These are phyloP conservation scores for Neurospora pannonica DNA, from an alignment of 495 filamentous ascomycete species.

Conservation along the genomic window DNA sequence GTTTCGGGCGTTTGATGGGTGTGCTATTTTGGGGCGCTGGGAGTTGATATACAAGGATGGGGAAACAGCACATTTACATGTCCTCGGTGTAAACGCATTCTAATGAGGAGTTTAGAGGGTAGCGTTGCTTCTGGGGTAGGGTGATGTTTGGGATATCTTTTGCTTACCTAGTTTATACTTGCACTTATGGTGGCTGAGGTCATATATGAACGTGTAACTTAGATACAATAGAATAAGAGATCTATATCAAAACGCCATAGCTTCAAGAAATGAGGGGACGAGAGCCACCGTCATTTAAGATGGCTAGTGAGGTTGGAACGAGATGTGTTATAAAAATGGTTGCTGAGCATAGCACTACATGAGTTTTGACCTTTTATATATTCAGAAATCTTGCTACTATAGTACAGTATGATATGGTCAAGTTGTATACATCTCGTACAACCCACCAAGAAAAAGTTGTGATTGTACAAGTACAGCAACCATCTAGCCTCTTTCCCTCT, in stretches of 20 bases:
- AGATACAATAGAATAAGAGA: neutral
- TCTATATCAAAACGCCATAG: too few relatives aligned
- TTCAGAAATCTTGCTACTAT: neutral
- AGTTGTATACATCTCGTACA: neutral
- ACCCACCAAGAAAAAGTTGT: neutral
- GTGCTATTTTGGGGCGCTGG: neutral
- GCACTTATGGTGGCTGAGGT: neutral
- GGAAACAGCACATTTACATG: neutral
- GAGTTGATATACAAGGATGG: neutral
- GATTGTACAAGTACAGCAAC: neutral
- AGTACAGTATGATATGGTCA: neutral
- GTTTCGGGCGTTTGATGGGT: neutral
- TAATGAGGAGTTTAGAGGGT: neutral
- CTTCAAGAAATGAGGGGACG: too few relatives aligned
- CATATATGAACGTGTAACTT: neutral
- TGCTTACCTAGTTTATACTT: neutral
- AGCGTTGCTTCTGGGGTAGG: neutral
- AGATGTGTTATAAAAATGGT: too few relatives aligned
- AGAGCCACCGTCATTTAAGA: neutral
- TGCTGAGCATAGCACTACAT: neutral
- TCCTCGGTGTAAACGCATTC: neutral
- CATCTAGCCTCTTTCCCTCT: neutral
- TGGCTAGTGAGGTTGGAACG: neutral
- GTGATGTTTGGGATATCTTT: neutral
- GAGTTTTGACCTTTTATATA: neutral